Base-by-base conservation (phyloP, 768 basidiomycete species). In the Trametes cingulata region DNA sequence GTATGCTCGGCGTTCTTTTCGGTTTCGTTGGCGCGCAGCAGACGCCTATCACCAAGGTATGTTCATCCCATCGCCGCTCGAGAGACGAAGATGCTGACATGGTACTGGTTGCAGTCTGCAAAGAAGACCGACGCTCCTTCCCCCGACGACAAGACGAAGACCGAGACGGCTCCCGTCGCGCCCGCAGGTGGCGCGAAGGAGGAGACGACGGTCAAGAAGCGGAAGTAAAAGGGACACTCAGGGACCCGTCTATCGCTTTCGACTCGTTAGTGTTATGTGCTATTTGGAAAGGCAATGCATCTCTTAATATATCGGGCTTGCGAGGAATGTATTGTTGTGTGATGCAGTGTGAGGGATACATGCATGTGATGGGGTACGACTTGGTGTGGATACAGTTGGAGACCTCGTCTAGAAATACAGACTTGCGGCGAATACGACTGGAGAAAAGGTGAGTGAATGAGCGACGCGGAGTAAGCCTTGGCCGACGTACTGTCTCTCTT, bases 401-500 rank as follows among this genome's bases (percentile, higher is more conserved):
- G 37, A 3, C 35, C 27, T 15, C n/a, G 40, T 52, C 63, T 84
- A 93, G 75, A 93, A 92, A 77, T 93, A 93, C 80, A 93, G 70
- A 73, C 91, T 92, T 15, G 91, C 91, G 10, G 91, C 91, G 71
- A 93, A 93, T 43, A 93, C 88, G 72, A 93, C 91, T 93, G 64
- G 12, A 35, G 20, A 46, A 50, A 56, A 19, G 40, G 29, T 43
- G 37, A 57, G 52, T 24, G 13, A 12, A 27, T 15, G 10, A 17
- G 25, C 27, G 36, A 43, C 13, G 29, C 4, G 33, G 36, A 41
- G 29, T n/a, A 14, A 25, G 24, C 2, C 47, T 48, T 20, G 22
- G 15, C 19, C 56, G 2, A 85, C 94, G 81, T 73, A 95, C 94
- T 96, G 72, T 98, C 97, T 73, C 97, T 79, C 73, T 96, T 96